Percentiles rank a stretch among this genome's conserved stretches.
Conservation (phyloP, 352 stramenopile genomes). For the Vaucheria bursata region DNA sequence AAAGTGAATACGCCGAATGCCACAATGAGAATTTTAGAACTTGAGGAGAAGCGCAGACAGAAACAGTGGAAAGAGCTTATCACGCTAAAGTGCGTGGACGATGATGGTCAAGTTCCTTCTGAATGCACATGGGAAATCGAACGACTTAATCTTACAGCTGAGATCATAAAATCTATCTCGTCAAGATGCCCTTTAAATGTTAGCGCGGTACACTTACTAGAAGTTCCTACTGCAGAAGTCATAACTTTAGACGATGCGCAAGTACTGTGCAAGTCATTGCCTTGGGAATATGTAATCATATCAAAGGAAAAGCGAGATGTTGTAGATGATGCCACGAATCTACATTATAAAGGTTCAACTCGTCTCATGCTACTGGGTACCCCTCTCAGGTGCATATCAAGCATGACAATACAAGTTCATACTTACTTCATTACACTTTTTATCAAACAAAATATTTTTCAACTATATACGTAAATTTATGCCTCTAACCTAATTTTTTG, state of each 20-base stretch:
- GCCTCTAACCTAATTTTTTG: too few species aligned
- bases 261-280: constrained; percentile 14
- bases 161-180: neutral
- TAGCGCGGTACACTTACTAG: constrained; percentile 27
- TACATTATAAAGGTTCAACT: constrained; percentile 19
- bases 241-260: constrained; percentile 29
- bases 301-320: constrained; percentile 31
- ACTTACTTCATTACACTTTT: too few species aligned
- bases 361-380: constrained; percentile 29
- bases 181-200: neutral
- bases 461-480: too few species aligned
- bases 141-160: neutral
- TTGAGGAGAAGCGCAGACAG: constrained; percentile 29
- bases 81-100: constrained; percentile 24
- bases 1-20: constrained; percentile 26
- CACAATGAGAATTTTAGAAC: constrained; percentile 31
- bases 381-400: too few species aligned
- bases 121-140: constrained; percentile 12
- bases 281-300: constrained; percentile 29
- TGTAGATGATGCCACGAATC: constrained; percentile 11
- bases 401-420: too few species aligned
- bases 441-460: too few species aligned
- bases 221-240: constrained; percentile 26
- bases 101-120: constrained; percentile 6
- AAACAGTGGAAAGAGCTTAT: constrained; percentile 38